phyloP scores from a whole-genome alignment of 2,329 filamentous ascomycete genomes.

The Penicillium sp. region DNA sequence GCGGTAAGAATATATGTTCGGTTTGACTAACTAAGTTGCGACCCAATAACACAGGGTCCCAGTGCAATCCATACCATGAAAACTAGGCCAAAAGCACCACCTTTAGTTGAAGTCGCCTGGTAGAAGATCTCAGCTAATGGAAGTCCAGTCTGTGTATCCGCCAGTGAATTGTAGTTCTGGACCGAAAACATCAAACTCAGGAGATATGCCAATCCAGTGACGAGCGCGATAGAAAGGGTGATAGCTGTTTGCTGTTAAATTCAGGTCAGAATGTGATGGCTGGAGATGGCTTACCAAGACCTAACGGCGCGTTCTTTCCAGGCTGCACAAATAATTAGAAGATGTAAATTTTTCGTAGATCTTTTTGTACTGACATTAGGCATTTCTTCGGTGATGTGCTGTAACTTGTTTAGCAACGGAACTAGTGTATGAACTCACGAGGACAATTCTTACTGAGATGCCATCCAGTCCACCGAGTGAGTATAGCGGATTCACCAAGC shows the following conservation, averaged over 20 bases:
- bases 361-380: slow-evolving; percentile 42
- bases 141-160: slow-evolving; percentile 44
- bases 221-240: slow-evolving; percentile 52
- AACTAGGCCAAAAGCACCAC: slow-evolving; percentile 52
- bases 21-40: slow-evolving; percentile 30
- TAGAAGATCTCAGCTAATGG: slow-evolving; percentile 67
- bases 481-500: slow-evolving; percentile 51
- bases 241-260: slow-evolving; percentile 27
- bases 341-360: background rate
- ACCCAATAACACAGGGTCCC: slow-evolving; percentile 34
- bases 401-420: background rate
- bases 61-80: slow-evolving; percentile 39
- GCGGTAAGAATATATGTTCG: slow-evolving; percentile 33
- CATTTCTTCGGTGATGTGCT: slow-evolving; percentile 54
- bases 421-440: background rate
- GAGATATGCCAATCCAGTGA: slow-evolving; percentile 51
- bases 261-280: background rate
- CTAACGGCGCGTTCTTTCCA: slow-evolving; percentile 32
- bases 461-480: slow-evolving; percentile 50
- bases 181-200: slow-evolving; percentile 54
- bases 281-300: slow-evolving; percentile 21
- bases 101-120: slow-evolving; percentile 52
- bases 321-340: slow-evolving; percentile 19
- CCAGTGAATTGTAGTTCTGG: slow-evolving; percentile 47
- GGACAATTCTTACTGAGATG: slow-evolving; percentile 31